Percentiles rank a stretch among this genome's conserved stretches.
These are phyloP conservation scores for Hypomontagnella submonticulosa DNA, from an alignment of 495 filamentous ascomycete species.

Conservation along the genomic window DNA sequence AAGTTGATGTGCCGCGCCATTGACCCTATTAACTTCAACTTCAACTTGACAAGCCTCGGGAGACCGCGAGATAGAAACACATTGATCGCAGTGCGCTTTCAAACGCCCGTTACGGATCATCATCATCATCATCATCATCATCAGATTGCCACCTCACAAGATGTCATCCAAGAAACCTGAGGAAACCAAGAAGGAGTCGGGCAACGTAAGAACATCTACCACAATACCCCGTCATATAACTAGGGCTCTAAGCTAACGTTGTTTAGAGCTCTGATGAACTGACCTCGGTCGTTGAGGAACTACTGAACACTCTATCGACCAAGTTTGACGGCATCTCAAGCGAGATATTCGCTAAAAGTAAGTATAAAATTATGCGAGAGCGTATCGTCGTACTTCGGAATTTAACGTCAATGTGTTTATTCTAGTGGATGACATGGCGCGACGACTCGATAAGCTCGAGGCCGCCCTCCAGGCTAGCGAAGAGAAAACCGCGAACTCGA, in stretches of 20 bases:
- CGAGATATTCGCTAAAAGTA: conserved; percentile 91
- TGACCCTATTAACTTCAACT: background rate
- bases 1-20: background rate
- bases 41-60: too few species aligned
- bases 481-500: conserved; percentile 51
- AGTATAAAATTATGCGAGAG: conserved; percentile 41
- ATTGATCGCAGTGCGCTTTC: too few species aligned
- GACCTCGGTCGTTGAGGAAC: conserved; percentile 81
- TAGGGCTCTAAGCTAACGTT: conserved; percentile 3
- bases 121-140: too few species aligned
- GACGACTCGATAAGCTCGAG: conserved; percentile 88
- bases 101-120: too few species aligned
- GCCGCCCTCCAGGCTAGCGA: conserved; percentile 69
- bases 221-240: background rate
- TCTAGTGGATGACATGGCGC: conserved; percentile 94
- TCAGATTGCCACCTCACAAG: background rate
- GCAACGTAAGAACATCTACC: conserved; percentile 46
- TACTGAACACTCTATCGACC: conserved; percentile 81
- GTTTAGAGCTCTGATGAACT: conserved; percentile 63
- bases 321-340: conserved; percentile 85
- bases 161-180: conserved; percentile 35
- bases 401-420: conserved; percentile 13
- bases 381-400: background rate
- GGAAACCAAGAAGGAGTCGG: conserved; percentile 39
- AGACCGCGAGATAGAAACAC: too few species aligned